Base-by-base conservation (phyloP, 2,329 filamentous ascomycete genomes). In the Alternaria brassicicola region DNA sequence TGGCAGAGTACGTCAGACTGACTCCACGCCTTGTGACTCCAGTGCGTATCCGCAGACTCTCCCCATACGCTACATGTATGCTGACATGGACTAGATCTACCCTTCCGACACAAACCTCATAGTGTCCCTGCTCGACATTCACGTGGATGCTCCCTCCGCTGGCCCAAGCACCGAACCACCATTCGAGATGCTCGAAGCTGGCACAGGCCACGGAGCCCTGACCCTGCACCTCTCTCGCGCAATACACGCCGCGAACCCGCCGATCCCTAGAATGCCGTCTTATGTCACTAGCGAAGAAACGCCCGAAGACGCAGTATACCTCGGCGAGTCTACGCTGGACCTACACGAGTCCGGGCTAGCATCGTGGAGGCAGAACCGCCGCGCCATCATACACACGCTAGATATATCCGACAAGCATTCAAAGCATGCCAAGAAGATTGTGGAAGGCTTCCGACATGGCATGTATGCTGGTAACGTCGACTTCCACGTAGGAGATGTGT, bases 201-300 rank as follows among this genome's bases (percentile, higher is more conserved):
- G 92, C 15, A 95, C 91, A 3, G 92, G 91, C n/a, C 90, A 93
- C 81, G 92, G 91, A 57, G 88, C 89, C 31, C 78, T 95, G 57
- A 94, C 91, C 0, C 77, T 95, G 4, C 86, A 93, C 70, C 82
- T 95, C 21, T 88, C 90, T 28, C 85, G 90, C 51, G 90, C 90
- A 3, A 86, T 95, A 43, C 89, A 93, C 71, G 90, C 86, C 42
- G 89, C 87, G 17, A 93, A 93, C 69, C 78, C 85, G 2, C 77
- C 81, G 3, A 78, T 84, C 6, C 82, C 83, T 0, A 69, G 75
- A 13, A 39, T 55, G 1, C 59, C 66, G 6, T 47, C 62, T 0
- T 60, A 66, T 46, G 50, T 52, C 10, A 47, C 59, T 3, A 56
- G 23, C 8, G 30, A 62, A 25, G 57, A 73, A 19, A 66, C 72